A percentile compares a stretch with the other conserved stretches of the same genome.
Conservation (phyloP, 441 rosid genomes). For the Populus hybrid region DNA sequence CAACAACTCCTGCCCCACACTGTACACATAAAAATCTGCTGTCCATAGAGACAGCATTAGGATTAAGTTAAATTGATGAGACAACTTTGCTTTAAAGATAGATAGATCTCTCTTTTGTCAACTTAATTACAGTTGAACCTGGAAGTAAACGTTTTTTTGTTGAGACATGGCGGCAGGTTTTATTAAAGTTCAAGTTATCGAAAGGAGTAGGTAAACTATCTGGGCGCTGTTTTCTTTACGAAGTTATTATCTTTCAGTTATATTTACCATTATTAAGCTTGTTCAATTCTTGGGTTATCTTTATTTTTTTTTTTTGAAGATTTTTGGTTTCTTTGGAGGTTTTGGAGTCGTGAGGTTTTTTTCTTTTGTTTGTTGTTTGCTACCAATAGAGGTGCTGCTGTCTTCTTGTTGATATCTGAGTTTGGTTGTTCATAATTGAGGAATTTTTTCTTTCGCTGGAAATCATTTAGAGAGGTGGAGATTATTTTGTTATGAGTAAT, state of each 20-base stretch:
- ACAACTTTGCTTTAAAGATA: not conserved
- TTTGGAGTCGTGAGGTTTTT: constrained; percentile 4
- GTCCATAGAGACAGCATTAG: not conserved
- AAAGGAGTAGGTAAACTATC: constrained; percentile 30
- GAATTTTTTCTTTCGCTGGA: not conserved
- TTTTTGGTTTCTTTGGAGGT: not conserved
- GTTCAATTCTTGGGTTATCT: not conserved
- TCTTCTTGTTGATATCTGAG: constrained; percentile 2
- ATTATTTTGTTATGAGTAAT: constrained; percentile 20
- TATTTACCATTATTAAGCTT: constrained; percentile 3
- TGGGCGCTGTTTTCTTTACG: constrained; percentile 25
- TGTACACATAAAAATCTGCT: no score
- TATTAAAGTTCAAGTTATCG: constrained; percentile 27
- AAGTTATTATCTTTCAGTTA: constrained; percentile 8
- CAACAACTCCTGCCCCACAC: not conserved
- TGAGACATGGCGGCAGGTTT: constrained; percentile 13
- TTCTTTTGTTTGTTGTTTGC: constrained; percentile 12
- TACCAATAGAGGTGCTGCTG: not conserved
- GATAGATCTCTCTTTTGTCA: not conserved
- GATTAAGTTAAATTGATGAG: not conserved
- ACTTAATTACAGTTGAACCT: not conserved
- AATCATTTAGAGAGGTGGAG: constrained; percentile 15
- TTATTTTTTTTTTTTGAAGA: constrained; percentile 3
- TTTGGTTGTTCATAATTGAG: constrained; percentile 2
- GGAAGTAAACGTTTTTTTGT: constrained; percentile 9